These are phyloP conservation scores for Phytopythium boreale DNA, from an alignment of 352 stramenopile genomes.

Conservation along the genomic window DNA sequence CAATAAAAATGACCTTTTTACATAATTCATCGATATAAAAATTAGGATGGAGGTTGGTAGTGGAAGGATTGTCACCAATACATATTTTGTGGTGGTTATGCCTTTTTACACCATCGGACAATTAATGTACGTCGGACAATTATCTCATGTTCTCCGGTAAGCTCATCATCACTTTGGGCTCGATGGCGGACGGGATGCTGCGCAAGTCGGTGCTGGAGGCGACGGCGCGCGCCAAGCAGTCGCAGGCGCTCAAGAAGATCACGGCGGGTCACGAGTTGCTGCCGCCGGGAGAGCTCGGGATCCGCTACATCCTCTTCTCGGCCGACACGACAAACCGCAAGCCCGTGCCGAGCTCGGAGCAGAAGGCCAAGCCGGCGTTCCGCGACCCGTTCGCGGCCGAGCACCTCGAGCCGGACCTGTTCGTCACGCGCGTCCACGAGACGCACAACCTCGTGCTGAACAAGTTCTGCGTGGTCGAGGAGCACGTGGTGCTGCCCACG, in stretches of 20 bases:
- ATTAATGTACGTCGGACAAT: too few relatives aligned
- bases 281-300: constrained; percentile 22
- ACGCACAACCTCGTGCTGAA: constrained; percentile 83
- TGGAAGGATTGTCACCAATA: too few relatives aligned
- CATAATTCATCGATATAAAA: too few relatives aligned
- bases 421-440: constrained; percentile 54
- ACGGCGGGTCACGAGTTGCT: constrained; percentile 53
- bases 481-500: constrained; percentile 76
- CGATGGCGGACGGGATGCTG: constrained; percentile 32
- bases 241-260: constrained; percentile 62
- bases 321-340: constrained; percentile 36
- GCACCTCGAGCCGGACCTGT: constrained; percentile 67
- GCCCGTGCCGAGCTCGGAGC: constrained; percentile 16
- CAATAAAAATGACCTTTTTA: too few relatives aligned
- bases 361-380: constrained; percentile 26
- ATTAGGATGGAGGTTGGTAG: too few relatives aligned
- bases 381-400: constrained; percentile 73
- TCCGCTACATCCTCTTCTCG: constrained; percentile 61
- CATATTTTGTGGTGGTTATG: too few relatives aligned
- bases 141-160: too few relatives aligned
- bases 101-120: too few relatives aligned
- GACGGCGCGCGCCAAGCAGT: constrained; percentile 52
- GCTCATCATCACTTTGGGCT: background rate
- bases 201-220: constrained; percentile 59
- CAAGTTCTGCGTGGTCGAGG: constrained; percentile 79